phyloP scores from a whole-genome alignment of 768 basidiomycete genomes.

The Mycena vulgaris region DNA sequence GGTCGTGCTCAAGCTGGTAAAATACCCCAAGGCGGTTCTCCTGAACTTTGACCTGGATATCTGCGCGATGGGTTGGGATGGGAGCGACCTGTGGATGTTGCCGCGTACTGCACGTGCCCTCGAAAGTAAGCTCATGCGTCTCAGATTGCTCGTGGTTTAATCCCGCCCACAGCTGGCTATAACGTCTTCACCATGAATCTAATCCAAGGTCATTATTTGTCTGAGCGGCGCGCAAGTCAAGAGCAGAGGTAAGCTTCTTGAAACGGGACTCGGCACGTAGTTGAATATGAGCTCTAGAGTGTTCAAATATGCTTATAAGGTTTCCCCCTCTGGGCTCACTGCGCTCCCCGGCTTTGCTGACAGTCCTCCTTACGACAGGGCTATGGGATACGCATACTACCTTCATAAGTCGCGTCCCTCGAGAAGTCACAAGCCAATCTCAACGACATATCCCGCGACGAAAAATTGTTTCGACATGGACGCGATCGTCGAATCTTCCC shows the following conservation, averaged over 20 bases:
- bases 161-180: conserved; percentile 9
- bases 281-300: conserved; percentile 7
- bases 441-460: neutral
- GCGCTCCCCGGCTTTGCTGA: neutral
- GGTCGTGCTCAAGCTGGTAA: conserved; percentile 27
- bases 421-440: conserved; percentile 11
- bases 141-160: neutral
- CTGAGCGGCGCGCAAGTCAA: conserved; percentile 1
- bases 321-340: neutral
- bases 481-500: conserved; percentile 1
- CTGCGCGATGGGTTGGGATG: conserved; percentile 28
- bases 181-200: conserved; percentile 24
- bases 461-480: conserved; percentile 24
- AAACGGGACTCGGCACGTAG: neutral
- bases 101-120: conserved; percentile 27
- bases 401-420: conserved; percentile 15
- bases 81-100: conserved; percentile 19
- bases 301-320: conserved; percentile 31
- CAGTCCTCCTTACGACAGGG: too few species aligned
- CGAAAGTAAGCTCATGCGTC: conserved; percentile 5
- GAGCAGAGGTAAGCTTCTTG: conserved; percentile 8
- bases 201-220: conserved; percentile 23
- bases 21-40: conserved; percentile 6
- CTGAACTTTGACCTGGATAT: conserved; percentile 31
- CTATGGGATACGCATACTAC: too few species aligned